Percentiles rank a stretch among this genome's conserved stretches.
Evolutionary conservation across 1,284 basidiomycete genomes (phyloP).

Genomic region (Apiotrichum veenhuisii): DNA sequence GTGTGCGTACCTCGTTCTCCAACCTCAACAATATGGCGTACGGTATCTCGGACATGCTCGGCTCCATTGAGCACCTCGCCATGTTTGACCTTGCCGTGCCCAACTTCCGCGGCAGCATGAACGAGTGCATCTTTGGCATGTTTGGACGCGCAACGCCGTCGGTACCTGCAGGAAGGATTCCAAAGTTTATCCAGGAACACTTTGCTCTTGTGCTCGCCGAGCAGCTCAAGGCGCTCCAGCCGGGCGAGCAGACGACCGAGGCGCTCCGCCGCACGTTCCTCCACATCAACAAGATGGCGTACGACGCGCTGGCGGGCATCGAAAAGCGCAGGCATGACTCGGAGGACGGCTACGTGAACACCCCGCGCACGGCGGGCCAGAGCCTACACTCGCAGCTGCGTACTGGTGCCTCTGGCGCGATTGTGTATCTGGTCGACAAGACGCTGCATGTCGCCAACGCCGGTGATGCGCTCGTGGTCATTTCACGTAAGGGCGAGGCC

Average conservation of each 20-base stretch:
- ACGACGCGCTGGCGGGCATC: constrained; percentile 58
- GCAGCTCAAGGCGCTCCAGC: constrained; percentile 58
- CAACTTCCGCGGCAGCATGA: constrained; percentile 69
- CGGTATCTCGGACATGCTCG: constrained; percentile 94
- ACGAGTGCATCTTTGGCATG: constrained; percentile 94
- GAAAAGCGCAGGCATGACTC: constrained; percentile 63
- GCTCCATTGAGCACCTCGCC: constrained; percentile 66
- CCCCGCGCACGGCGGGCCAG: not conserved
- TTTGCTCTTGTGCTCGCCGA: constrained; percentile 63
- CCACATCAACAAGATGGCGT: constrained; percentile 71
- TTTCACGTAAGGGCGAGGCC: constrained; percentile 75
- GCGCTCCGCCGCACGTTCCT: constrained; percentile 83
- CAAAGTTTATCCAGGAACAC: constrained; percentile 74
- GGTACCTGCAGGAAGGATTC: constrained; percentile 48
- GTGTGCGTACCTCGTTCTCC: constrained; percentile 86
- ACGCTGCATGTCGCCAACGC: constrained; percentile 87
- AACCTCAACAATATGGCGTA: constrained; percentile 93
- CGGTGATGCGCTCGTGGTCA: constrained; percentile 83
- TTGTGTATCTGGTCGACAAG: constrained; percentile 77
- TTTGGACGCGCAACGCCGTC: constrained; percentile 76
- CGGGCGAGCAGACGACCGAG: constrained; percentile 62
- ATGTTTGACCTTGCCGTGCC: constrained; percentile 94
- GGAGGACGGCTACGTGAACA: constrained; percentile 53
- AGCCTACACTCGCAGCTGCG: constrained; percentile 52
- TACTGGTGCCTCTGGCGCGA: constrained; percentile 80